Conservation (phyloP, 2,329 filamentous ascomycete species). For the Aureobasidium sp. region DNA sequence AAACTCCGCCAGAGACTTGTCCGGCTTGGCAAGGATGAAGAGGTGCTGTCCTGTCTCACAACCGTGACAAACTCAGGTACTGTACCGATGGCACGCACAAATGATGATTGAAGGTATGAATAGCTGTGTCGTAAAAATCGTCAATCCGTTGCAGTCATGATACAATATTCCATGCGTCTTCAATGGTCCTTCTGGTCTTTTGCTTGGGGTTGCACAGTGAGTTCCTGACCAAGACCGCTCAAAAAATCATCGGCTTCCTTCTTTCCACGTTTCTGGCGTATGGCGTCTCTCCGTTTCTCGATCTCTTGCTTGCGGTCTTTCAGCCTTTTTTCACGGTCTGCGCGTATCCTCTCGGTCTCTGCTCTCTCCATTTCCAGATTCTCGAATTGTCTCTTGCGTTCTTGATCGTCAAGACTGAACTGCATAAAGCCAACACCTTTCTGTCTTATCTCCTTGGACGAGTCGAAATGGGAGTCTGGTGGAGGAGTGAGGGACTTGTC, state of each 20-base stretch:
- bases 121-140: no score
- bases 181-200: no score
- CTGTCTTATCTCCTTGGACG: constrained; percentile 70
- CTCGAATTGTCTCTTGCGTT: constrained; percentile 66
- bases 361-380: constrained; percentile 59
- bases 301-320: constrained; percentile 55
- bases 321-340: constrained; percentile 50
- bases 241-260: constrained; percentile 68
- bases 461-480: constrained; percentile 76
- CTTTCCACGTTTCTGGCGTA: constrained; percentile 50
- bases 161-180: no score
- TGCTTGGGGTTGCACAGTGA: constrained; percentile 20
- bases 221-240: constrained; percentile 45
- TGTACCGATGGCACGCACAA: no score
- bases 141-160: no score
- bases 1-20: no score
- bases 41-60: no score
- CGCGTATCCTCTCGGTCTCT: constrained; percentile 60
- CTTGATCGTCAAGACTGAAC: constrained; percentile 70
- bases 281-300: constrained; percentile 48
- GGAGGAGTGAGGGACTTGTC: constrained; percentile 77
- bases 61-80: no score
- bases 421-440: constrained; percentile 90
- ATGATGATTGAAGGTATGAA: no score
- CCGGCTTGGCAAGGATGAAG: no score